These are phyloP conservation scores for Naegleria gruberi DNA, from an alignment of 208 protist species.

Conservation along the genomic window DNA sequence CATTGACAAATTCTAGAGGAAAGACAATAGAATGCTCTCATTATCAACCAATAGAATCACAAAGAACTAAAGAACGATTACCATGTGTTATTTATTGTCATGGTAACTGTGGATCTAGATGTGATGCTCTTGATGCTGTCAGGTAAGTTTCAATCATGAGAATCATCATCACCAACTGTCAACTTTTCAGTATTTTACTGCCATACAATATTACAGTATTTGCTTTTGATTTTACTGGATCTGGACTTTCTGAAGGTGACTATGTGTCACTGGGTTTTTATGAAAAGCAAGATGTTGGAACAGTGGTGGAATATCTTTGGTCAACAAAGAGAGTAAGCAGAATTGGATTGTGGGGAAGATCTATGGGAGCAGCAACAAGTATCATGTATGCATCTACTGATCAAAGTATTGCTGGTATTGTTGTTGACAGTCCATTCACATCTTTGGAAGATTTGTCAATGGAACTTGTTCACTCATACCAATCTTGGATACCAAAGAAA, in stretches of 20 bases:
- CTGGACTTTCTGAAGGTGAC: conserved; percentile 78
- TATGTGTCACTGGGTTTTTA: conserved; percentile 88
- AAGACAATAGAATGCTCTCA: conserved; percentile 65
- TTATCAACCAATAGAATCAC: conserved; percentile 47
- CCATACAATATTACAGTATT: conserved; percentile 72
- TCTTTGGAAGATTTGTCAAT: conserved; percentile 62
- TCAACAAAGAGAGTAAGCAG: not conserved
- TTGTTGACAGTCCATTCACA: conserved; percentile 84
- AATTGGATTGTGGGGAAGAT: conserved; percentile 71
- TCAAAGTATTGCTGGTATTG: conserved; percentile 68
- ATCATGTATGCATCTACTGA: conserved; percentile 86
- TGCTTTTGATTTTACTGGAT: conserved; percentile 79
- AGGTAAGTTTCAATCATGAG: not conserved
- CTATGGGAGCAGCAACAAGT: conserved; percentile 85
- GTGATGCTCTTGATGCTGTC: conserved; percentile 43
- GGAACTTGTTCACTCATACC: conserved; percentile 61
- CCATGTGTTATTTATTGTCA: conserved; percentile 82
- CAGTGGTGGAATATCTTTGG: conserved; percentile 69
- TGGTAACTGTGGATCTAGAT: conserved; percentile 69
- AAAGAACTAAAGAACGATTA: conserved; percentile 27
- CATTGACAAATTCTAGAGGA: conserved; percentile 65
- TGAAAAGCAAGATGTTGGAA: conserved; percentile 80
- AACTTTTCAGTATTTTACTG: not conserved
- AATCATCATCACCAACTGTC: not conserved
- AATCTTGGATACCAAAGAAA: conserved; percentile 55